Evolutionary conservation across 495 filamentous ascomycete species (phyloP).

Genomic region (Aspergillus asperescens): DNA sequence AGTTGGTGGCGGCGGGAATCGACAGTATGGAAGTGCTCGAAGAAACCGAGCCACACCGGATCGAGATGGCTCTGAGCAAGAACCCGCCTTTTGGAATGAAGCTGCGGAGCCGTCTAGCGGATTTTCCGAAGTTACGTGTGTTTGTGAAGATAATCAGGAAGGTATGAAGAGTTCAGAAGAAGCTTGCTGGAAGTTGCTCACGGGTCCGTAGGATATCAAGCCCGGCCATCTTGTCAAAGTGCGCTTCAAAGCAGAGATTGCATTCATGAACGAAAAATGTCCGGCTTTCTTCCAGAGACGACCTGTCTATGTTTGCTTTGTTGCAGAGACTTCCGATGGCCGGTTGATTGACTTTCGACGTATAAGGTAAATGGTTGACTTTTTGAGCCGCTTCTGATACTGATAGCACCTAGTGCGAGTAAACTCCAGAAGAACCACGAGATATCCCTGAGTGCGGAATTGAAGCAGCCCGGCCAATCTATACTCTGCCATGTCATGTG

Average conservation of each 20-base stretch:
- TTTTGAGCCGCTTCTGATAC: neutral
- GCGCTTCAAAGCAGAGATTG: constrained; percentile 62
- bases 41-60: constrained; percentile 57
- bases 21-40: constrained; percentile 67
- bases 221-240: constrained; percentile 46
- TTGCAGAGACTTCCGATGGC: constrained; percentile 74
- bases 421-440: constrained; percentile 61
- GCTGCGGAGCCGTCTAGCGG: constrained; percentile 54
- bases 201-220: constrained; percentile 31
- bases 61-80: constrained; percentile 71
- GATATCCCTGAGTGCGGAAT: constrained; percentile 53
- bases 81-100: constrained; percentile 81
- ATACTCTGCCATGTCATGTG: constrained; percentile 76
- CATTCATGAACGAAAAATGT: constrained; percentile 64
- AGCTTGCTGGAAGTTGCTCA: constrained; percentile 8
- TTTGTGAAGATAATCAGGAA: constrained; percentile 46
- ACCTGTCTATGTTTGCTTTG: constrained; percentile 62
- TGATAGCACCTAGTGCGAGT: constrained; percentile 48
- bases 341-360: constrained; percentile 72
- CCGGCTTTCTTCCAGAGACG: constrained; percentile 57
- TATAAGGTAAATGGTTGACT: constrained; percentile 41
- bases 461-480: constrained; percentile 51
- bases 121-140: constrained; percentile 72
- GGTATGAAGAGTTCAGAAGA: constrained; percentile 27
- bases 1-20: constrained; percentile 67